phyloP scores from a whole-genome alignment of 805 yeast genomes.

The Debaryomyces prosopidis region DNA sequence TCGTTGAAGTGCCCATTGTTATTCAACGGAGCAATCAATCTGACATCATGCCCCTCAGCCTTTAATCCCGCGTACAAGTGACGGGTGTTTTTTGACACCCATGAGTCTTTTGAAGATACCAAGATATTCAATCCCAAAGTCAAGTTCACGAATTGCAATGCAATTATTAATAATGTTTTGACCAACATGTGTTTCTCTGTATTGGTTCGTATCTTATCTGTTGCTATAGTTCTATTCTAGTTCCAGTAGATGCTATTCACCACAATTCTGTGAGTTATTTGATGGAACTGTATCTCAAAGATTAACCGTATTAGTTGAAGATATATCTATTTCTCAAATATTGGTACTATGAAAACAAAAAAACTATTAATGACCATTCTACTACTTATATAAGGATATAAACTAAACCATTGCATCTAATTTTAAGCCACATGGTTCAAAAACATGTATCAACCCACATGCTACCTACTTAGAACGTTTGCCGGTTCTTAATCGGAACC shows the following conservation, averaged over 20 bases:
- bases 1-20: not conserved
- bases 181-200: not conserved
- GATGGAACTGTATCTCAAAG: no score
- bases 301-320: no score
- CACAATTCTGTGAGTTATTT: not conserved
- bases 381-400: not conserved
- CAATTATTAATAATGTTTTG: not conserved
- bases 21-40: slow-evolving; percentile 32
- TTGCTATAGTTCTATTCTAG: not conserved
- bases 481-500: no score
- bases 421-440: not conserved
- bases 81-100: slow-evolving; percentile 38
- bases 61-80: slow-evolving; percentile 26
- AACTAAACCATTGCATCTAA: not conserved
- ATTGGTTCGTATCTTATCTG: not conserved
- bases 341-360: not conserved
- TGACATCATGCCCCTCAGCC: slow-evolving; percentile 31
- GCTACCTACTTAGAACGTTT: no score
- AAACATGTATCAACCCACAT: no score
- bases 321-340: no score
- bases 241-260: not conserved
- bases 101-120: slow-evolving; percentile 33
- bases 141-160: not conserved
- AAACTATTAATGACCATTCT: not conserved
- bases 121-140: slow-evolving; percentile 8